Percentiles rank a stretch among this genome's conserved stretches.
These are phyloP conservation scores for Xerocomus nothofagi DNA, from an alignment of 1,284 basidiomycete genomes.

Conservation along the genomic window DNA sequence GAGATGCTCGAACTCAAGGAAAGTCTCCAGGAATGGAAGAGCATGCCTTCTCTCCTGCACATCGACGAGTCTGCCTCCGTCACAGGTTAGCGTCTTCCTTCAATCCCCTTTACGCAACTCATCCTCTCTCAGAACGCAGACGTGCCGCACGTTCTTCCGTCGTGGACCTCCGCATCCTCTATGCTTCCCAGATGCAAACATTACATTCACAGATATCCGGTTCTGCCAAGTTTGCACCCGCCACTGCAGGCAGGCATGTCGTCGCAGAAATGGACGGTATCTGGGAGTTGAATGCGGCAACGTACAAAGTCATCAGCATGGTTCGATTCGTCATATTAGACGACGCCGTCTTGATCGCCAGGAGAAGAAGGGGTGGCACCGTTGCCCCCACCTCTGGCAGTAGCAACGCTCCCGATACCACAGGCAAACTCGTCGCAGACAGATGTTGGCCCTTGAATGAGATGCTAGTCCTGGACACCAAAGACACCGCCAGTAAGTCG, in stretches of 20 bases:
- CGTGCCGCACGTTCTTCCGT: constrained; percentile 85
- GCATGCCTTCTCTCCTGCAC: constrained; percentile 89
- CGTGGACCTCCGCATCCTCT: constrained; percentile 90
- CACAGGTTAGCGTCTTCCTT: constrained; percentile 40
- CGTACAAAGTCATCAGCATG: constrained; percentile 88
- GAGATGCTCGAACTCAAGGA: constrained; percentile 98
- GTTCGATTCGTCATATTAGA: constrained; percentile 92
- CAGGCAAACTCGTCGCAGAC: constrained; percentile 86
- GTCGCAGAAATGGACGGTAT: constrained; percentile 86
- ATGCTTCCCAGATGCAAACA: constrained; percentile 90
- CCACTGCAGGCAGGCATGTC: constrained; percentile 87
- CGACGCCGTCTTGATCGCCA: constrained; percentile 87
- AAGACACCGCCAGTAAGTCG: constrained; percentile 83
- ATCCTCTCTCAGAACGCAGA: constrained; percentile 45
- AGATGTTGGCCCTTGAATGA: constrained; percentile 90
- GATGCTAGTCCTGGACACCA: constrained; percentile 92
- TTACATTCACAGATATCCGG: constrained; percentile 93
- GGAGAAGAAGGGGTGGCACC: constrained; percentile 54
- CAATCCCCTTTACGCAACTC: constrained; percentile 2
- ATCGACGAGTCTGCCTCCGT: constrained; percentile 75
- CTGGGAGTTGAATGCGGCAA: constrained; percentile 88
- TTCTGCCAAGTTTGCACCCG: constrained; percentile 93
- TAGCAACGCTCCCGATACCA: constrained; percentile 34
- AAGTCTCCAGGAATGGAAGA: constrained; percentile 91
- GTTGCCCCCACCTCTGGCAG: constrained; percentile 32